phyloP scores from a whole-genome alignment of 192 early-diverging fungal genomes.

The Coemansia biformis region DNA sequence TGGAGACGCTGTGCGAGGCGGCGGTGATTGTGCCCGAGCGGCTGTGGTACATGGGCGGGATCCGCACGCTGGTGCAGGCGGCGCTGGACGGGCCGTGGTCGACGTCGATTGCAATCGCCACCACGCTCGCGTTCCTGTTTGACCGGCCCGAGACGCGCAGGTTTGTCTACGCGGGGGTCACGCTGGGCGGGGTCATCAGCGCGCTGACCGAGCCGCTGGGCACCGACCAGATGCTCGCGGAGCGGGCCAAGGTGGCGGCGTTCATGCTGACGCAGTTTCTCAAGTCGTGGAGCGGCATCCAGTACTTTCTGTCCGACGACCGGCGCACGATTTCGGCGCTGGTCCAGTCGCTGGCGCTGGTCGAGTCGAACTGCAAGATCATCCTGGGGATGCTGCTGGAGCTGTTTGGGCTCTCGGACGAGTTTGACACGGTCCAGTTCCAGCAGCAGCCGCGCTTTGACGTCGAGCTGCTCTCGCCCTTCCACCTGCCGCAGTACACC shows the following conservation, averaged over 20 bases:
- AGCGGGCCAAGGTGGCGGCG: conserved; percentile 43
- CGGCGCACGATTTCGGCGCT: conserved; percentile 29
- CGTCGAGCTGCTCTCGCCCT: conserved; percentile 39
- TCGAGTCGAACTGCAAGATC: conserved; percentile 34
- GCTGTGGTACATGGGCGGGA: conserved; percentile 36
- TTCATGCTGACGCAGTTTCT: conserved; percentile 49
- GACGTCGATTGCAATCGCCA: conserved; percentile 32
- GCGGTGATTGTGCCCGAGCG: conserved; percentile 32
- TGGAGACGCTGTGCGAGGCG: conserved; percentile 50
- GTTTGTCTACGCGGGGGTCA: conserved; percentile 27
- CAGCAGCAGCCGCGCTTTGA: conserved; percentile 49
- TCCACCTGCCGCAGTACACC: conserved; percentile 29
- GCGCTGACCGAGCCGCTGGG: conserved; percentile 41
- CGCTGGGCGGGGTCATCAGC: conserved; percentile 39
- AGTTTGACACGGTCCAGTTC: conserved; percentile 47
- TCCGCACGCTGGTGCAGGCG: conserved; percentile 41
- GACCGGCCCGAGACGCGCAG: conserved; percentile 34
- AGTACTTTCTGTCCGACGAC: conserved; percentile 48
- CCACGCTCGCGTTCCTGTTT: conserved; percentile 34
- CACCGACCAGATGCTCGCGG: conserved; percentile 33
- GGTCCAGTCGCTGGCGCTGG: conserved; percentile 34
- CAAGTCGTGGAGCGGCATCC: conserved; percentile 52
- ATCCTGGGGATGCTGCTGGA: conserved; percentile 50
- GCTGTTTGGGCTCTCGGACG: conserved; percentile 47
- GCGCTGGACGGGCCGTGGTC: conserved; percentile 51